Base-by-base conservation (phyloP, 768 basidiomycete species). In the Suillus decipiens region DNA sequence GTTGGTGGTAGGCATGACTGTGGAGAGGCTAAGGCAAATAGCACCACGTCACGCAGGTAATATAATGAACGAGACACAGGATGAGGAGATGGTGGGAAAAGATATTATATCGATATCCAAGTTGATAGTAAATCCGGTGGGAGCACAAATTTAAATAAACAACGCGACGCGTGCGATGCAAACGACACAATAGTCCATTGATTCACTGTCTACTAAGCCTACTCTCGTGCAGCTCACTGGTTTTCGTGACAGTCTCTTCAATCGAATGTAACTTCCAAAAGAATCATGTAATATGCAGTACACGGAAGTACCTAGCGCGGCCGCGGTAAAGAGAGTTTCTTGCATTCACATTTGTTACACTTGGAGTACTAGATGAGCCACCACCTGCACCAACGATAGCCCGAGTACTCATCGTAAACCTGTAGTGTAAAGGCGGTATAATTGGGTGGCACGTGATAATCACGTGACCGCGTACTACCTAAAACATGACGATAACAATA, bases 1-100 rank as follows among this genome's bases (percentile, higher is more conserved):
- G 69, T 75, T 76, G 19, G 65, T 17, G 66, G 80, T 78, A 68
- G 84, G 78, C 82, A 84, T 85, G 39, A 57, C 17, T 19, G 42
- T 12, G 15, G 36, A 36, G 14, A 57, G 56, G 17, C 56, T 10
- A 17, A 41, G 24, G 12, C 10, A 57, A 57, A 41, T 42, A 11
- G 39, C 0, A 39, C 22, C 56, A 41, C 54, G 37, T 57, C 55
- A 57, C 41, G 39, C 24, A 57, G 17, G 28, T 24, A 3, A 41
- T 41, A 41, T 41, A 15, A 39, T 39, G 39, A 41, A n/a, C 17
- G 17, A 41, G 24, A 41, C 17, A 28, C 24, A 19, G 36, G 37
- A 28, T 37, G 36, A 56, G 22, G 28, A 37, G 17, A 57, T 12
- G 51, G 24, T 41, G 56, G 39, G 56, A 57, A 57, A 57, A 57